phyloP scores from a whole-genome alignment of 2,329 filamentous ascomycete genomes.

The Ophiostoma piceae region DNA sequence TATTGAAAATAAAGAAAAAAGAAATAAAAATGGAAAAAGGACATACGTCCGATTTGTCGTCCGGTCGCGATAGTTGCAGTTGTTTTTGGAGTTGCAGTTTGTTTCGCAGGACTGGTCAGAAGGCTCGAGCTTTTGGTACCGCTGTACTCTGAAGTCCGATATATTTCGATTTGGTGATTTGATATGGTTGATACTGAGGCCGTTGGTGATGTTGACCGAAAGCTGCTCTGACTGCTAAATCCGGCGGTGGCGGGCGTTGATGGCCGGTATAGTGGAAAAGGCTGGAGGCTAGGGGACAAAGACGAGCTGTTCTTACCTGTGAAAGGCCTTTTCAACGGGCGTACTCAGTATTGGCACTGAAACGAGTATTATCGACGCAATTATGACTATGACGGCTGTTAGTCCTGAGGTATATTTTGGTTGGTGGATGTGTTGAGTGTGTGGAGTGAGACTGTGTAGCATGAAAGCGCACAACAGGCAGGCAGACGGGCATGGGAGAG shows the following conservation, averaged over 20 bases:
- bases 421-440: background rate
- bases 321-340: background rate
- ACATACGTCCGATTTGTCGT: background rate
- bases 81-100: too few relatives aligned
- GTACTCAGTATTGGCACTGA: background rate
- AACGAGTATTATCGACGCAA: background rate
- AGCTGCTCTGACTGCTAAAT: background rate
- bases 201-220: background rate
- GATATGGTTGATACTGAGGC: background rate
- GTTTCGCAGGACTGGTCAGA: too few relatives aligned
- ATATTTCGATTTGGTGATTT: background rate
- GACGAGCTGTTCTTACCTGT: background rate
- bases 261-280: background rate
- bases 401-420: background rate
- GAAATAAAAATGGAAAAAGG: slow-evolving; percentile 7
- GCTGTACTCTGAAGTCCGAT: background rate
- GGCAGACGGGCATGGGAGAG: background rate
- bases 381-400: background rate
- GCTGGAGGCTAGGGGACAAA: background rate
- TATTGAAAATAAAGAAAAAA: background rate
- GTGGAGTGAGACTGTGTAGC: background rate
- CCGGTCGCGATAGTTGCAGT: background rate
- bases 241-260: background rate
- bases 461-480: background rate
- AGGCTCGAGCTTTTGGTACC: background rate